A percentile compares a stretch with the other conserved stretches of the same genome.
These are phyloP conservation scores for Prototheca stagnorum DNA, from an alignment of 163 green algal genomes.

Conservation along the genomic window DNA sequence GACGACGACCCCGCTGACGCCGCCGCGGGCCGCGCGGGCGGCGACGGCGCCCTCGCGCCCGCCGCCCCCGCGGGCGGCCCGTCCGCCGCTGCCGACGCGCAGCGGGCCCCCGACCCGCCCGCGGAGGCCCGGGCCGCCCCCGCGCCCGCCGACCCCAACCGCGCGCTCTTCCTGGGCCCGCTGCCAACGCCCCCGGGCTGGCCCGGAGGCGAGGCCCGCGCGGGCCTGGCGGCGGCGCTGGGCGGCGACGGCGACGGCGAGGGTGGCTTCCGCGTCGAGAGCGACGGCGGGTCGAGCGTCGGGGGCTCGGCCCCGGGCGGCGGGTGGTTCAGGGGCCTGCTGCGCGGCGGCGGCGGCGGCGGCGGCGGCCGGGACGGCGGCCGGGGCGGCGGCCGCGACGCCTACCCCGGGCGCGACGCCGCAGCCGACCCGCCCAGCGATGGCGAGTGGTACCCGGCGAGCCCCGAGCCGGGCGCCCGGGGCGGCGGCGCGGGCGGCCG, in stretches of 20 bases:
- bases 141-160: neutral
- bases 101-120: slow-evolving; percentile 13
- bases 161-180: no score
- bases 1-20: neutral
- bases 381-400: no score
- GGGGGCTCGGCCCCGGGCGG: no score
- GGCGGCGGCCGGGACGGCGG: no score
- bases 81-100: slow-evolving; percentile 24
- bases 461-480: no score
- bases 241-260: neutral
- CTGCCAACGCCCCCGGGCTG: no score
- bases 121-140: neutral
- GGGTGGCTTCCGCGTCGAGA: no score
- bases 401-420: no score
- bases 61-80: slow-evolving; percentile 10
- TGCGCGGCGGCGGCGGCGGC: neutral
- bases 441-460: neutral
- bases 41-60: slow-evolving; percentile 4
- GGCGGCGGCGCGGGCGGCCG: neutral
- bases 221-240: no score
- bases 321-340: slow-evolving; percentile 2
- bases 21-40: neutral
- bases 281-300: no score
- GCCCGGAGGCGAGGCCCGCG: no score
- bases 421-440: no score